These are phyloP conservation scores for Chlorokybus atmophyticus DNA, from an alignment of 139 green algal species.

Conservation along the genomic window DNA sequence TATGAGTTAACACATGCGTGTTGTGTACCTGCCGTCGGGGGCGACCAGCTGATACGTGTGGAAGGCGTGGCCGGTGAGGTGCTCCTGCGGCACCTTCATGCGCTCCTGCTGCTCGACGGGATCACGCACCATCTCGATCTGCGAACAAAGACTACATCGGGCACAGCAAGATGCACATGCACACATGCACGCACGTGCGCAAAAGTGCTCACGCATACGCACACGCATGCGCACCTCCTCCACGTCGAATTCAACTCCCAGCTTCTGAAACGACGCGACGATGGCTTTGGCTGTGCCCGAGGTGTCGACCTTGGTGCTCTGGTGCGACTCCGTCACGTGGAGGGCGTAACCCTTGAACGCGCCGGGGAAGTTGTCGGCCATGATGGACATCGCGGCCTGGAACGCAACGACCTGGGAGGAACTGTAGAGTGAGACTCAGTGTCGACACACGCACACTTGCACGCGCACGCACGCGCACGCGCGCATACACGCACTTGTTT, in stretches of 20 bases:
- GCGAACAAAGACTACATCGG: not conserved
- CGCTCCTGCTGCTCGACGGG: constrained; percentile 39
- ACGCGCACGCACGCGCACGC: not conserved
- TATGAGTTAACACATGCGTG: not conserved
- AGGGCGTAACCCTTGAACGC: constrained; percentile 78
- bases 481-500: constrained; percentile 58
- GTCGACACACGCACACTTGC: too few species aligned
- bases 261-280: constrained; percentile 66
- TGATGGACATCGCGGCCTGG: constrained; percentile 83
- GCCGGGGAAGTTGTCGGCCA: constrained; percentile 82
- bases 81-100: constrained; percentile 55
- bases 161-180: not conserved
- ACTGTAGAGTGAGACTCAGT: too few species aligned
- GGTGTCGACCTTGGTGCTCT: constrained; percentile 91
- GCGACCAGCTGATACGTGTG: constrained; percentile 87
- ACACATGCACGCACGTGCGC: not conserved
- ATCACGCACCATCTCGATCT: constrained; percentile 58
- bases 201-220: not conserved
- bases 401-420: constrained; percentile 57
- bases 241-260: constrained; percentile 66
- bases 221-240: constrained; percentile 10
- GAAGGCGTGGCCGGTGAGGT: constrained; percentile 77
- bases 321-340: constrained; percentile 80
- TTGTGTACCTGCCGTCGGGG: constrained; percentile 44
- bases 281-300: constrained; percentile 80